Evolutionary conservation across 179 eudicot species (phyloP).

Genomic region (Nepenthes alata): DNA sequence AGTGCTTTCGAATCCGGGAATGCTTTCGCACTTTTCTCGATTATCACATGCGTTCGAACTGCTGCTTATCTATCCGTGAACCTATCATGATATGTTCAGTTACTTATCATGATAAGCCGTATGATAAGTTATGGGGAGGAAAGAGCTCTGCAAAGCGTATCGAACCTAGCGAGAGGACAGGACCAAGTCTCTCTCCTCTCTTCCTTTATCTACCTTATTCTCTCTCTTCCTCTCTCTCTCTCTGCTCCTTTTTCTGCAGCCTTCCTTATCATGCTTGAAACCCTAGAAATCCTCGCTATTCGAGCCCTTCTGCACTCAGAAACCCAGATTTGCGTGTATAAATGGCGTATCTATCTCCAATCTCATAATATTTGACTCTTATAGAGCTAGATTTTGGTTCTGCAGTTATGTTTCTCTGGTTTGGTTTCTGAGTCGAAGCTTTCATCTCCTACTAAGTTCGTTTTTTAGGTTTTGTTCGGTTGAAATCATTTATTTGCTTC

Average conservation of each 20-base stretch:
- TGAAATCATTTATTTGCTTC: too few species aligned
- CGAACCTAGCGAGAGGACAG: conserved; percentile 13
- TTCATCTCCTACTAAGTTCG: neutral
- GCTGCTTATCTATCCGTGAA: neutral
- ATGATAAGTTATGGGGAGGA: neutral
- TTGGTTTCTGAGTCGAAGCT: neutral
- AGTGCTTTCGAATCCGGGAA: conserved; percentile 26
- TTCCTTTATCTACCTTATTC: neutral
- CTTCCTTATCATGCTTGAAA: conserved; percentile 24
- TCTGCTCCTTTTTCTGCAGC: neutral
- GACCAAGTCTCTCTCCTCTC: conserved; percentile 4
- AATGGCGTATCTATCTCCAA: neutral
- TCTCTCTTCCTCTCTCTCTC: conserved; percentile 11
- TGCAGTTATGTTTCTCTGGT: neutral
- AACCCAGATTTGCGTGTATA: neutral
- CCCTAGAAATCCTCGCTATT: neutral
- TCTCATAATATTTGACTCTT: neutral
- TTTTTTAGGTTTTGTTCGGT: neutral
- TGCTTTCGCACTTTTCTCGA: neutral
- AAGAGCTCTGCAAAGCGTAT: conserved; percentile 15
- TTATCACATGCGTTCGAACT: conserved; percentile 5
- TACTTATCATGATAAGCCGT: conserved; percentile 14
- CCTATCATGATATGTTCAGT: conserved; percentile 2
- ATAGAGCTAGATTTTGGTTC: neutral
- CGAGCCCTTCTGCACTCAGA: too few species aligned